Evolutionary conservation across 768 basidiomycete species (phyloP).

Genomic region (Cubamyces sp.): DNA sequence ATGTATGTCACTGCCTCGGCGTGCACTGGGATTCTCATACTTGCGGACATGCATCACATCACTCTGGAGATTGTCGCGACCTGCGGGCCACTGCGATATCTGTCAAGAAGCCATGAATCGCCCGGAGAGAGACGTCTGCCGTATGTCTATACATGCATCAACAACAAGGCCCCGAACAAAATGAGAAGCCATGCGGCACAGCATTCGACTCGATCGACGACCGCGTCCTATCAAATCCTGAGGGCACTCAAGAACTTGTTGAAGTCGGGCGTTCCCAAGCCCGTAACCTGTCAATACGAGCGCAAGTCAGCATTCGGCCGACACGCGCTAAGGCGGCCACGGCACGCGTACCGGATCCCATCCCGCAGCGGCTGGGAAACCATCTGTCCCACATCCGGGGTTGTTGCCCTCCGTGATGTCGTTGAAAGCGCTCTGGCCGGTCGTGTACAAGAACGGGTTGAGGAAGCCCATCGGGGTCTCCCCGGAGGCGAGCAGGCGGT

Average conservation of each 20-base stretch:
- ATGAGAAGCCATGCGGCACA: neutral
- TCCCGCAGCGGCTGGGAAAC: conserved; percentile 34
- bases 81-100: no score
- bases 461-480: conserved; percentile 40
- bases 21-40: no score
- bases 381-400: conserved; percentile 42
- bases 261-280: conserved; percentile 15
- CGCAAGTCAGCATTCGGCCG: neutral
- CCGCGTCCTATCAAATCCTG: neutral
- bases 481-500: conserved; percentile 34
- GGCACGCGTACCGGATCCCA: conserved; percentile 35
- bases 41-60: no score
- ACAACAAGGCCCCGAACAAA: neutral
- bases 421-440: conserved; percentile 32
- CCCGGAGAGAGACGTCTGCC: no score
- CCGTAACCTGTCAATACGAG: conserved; percentile 3
- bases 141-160: neutral
- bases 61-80: no score
- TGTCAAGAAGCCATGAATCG: no score
- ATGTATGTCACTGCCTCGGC: no score
- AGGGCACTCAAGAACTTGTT: neutral
- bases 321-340: neutral
- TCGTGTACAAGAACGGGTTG: conserved; percentile 39
- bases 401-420: conserved; percentile 42
- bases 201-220: neutral